phyloP scores from a whole-genome alignment of 495 filamentous ascomycete species.

The Hyphodiscus hymeniophilus region DNA sequence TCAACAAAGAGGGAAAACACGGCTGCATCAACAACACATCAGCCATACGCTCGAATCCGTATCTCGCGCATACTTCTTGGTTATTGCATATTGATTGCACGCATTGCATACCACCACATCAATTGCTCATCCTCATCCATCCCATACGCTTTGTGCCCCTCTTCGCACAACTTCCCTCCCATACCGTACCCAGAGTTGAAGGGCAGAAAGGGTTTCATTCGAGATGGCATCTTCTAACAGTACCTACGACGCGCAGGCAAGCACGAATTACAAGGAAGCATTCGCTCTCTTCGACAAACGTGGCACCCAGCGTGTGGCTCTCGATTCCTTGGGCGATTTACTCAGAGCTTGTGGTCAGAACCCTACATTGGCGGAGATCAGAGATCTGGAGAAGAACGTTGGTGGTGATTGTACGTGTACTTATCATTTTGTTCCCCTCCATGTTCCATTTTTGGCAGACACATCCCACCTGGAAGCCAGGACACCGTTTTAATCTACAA shows the following conservation, averaged over 20 bases:
- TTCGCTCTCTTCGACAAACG: constrained; percentile 99
- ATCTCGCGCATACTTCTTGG: neutral
- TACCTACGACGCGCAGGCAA: constrained; percentile 58
- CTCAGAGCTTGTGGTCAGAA: constrained; percentile 97
- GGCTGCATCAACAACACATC: too few relatives aligned
- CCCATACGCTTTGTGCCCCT: neutral
- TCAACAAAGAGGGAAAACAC: neutral
- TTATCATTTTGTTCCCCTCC: constrained; percentile 7
- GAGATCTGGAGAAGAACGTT: constrained; percentile 77
- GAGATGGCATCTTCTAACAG: constrained; percentile 36
- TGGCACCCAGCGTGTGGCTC: constrained; percentile 79
- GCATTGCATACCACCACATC: too few relatives aligned
- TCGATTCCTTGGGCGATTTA: constrained; percentile 84
- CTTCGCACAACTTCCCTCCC: neutral
- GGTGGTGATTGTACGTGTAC: constrained; percentile 78
- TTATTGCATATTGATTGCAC: neutral
- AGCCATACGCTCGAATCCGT: neutral
- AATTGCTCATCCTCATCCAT: neutral
- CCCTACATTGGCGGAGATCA: constrained; percentile 85
- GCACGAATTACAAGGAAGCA: constrained; percentile 99
- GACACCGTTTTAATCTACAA: too few relatives aligned
- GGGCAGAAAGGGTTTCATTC: neutral
- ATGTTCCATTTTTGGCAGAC: too few relatives aligned
- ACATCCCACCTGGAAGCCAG: too few relatives aligned
- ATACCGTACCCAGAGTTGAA: neutral